Evolutionary conservation across 176 grass and related monocot genomes (phyloP).

Genomic region (Oropetium thomaeum): DNA sequence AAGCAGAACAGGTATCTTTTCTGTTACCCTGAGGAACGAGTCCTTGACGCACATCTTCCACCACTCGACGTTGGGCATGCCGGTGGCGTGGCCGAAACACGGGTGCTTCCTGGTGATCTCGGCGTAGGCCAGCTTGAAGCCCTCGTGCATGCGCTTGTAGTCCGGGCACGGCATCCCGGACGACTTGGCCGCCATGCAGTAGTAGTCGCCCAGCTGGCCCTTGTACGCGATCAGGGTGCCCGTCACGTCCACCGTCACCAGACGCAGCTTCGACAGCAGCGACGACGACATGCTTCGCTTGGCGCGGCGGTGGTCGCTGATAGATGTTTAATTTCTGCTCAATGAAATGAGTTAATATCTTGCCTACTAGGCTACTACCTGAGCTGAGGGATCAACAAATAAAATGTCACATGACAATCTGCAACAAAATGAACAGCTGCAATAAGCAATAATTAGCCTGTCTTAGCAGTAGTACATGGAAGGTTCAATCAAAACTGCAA

Average conservation of each 20-base stretch:
- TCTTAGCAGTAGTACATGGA: too few species aligned
- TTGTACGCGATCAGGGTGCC: conserved; percentile 93
- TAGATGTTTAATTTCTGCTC: too few species aligned
- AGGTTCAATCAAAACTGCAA: too few species aligned
- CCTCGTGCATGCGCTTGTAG: conserved; percentile 92
- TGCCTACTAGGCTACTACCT: too few species aligned
- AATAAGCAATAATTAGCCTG: too few species aligned
- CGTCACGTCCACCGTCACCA: conserved; percentile 89
- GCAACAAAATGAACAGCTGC: too few species aligned
- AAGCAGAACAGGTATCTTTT: too few species aligned
- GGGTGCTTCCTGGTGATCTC: conserved; percentile 78
- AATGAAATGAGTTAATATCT: too few species aligned
- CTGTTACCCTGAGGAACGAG: conserved; percentile 73
- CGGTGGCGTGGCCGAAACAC: conserved; percentile 75
- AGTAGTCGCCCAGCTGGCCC: conserved; percentile 95
- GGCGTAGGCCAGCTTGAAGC: conserved; percentile 78
- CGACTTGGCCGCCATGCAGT: conserved; percentile 94
- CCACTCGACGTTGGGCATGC: conserved; percentile 78
- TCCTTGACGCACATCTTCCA: conserved; percentile 92
- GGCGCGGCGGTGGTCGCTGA: too few species aligned
- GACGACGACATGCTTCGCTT: too few species aligned
- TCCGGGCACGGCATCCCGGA: conserved; percentile 81
- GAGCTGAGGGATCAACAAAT: too few species aligned
- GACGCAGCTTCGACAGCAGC: conserved; percentile 70
- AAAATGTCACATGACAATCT: too few species aligned